Evolutionary conservation across 768 basidiomycete species (phyloP).

Genomic region (Russula earlei): DNA sequence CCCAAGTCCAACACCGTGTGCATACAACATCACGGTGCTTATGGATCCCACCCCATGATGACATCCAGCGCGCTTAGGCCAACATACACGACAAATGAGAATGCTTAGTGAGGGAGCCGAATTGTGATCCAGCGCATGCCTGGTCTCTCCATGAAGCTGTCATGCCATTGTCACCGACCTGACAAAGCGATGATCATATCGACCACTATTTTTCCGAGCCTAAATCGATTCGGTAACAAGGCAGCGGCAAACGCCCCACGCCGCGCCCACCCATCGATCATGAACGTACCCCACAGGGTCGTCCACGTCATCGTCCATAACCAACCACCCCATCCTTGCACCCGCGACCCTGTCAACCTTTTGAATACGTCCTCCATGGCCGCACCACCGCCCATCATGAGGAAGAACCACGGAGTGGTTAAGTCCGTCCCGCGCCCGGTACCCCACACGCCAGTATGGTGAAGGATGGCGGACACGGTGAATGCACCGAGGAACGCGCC

Average conservation of each 20-base stretch:
- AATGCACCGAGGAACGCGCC: background rate
- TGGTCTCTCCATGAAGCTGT: too few relatives aligned
- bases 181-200: constrained; percentile 32
- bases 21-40: too few relatives aligned
- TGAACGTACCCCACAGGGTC: background rate
- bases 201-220: constrained; percentile 22
- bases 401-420: background rate
- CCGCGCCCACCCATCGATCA: background rate
- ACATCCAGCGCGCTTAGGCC: too few relatives aligned
- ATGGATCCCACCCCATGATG: too few relatives aligned
- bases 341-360: background rate
- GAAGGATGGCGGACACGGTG: background rate
- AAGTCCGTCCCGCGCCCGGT: background rate
- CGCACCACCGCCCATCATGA: background rate
- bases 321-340: background rate
- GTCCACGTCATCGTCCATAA: background rate
- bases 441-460: background rate
- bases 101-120: too few relatives aligned
- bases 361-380: background rate
- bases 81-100: too few relatives aligned
- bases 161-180: constrained; percentile 25
- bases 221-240: background rate
- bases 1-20: too few relatives aligned
- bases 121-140: too few relatives aligned
- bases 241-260: background rate